Percentiles rank a stretch among this genome's conserved stretches.
Conservation (phyloP, 208 protist species). For the Perkinsela sp. region DNA sequence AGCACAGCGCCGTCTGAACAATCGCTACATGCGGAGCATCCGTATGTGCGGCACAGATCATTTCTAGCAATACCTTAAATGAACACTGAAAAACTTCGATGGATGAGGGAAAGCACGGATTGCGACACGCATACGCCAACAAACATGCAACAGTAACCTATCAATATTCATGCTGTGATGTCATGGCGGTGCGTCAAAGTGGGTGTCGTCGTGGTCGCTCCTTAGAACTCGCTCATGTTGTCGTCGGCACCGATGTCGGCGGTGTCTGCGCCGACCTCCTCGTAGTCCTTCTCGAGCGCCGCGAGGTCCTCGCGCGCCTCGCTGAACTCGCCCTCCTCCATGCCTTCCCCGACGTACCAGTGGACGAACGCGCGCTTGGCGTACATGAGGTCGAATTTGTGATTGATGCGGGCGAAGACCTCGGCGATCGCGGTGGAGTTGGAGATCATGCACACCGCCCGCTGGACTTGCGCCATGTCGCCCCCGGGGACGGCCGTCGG, state of each 20-base stretch:
- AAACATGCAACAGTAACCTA: too few relatives aligned
- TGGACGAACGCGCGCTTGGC: constrained; percentile 82
- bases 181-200: too few relatives aligned
- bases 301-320: constrained; percentile 81
- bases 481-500: constrained; percentile 75
- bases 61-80: too few relatives aligned
- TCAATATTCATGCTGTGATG: too few relatives aligned
- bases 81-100: too few relatives aligned
- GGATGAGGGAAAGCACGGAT: too few relatives aligned
- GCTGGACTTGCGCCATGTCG: constrained; percentile 72
- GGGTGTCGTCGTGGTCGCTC: too few relatives aligned
- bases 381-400: constrained; percentile 86
- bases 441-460: constrained; percentile 75
- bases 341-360: constrained; percentile 86
- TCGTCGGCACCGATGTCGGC: constrained; percentile 60
- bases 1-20: too few relatives aligned
- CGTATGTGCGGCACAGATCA: too few relatives aligned
- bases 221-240: constrained; percentile 76
- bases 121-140: too few relatives aligned
- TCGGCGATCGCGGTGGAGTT: constrained; percentile 72
- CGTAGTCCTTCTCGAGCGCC: constrained; percentile 85
- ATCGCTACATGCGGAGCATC: too few relatives aligned
- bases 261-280: constrained; percentile 63
- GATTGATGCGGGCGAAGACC: constrained; percentile 68
- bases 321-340: constrained; percentile 85